phyloP scores from a whole-genome alignment of 305 asterid species.

The Salvia sclarea region DNA sequence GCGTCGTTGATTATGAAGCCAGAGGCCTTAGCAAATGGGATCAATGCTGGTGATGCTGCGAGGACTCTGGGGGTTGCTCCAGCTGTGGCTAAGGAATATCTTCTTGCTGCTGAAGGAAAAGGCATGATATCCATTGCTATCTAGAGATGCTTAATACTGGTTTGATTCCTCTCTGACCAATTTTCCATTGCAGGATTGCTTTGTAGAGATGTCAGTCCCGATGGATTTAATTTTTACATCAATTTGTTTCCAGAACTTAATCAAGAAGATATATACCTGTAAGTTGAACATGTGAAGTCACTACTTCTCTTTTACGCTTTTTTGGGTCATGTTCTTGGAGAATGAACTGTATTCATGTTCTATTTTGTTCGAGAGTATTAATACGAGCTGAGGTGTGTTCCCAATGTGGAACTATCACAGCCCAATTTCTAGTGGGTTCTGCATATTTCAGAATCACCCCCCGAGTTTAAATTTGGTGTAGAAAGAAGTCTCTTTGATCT shows the following conservation, averaged over 20 bases:
- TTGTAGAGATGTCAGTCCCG: conserved; percentile 95
- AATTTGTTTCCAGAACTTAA: conserved; percentile 71
- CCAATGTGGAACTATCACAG: conserved; percentile 1
- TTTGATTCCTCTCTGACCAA: conserved; percentile 25
- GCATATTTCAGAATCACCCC: not conserved
- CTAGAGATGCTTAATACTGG: conserved; percentile 13
- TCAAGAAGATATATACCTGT: conserved; percentile 57
- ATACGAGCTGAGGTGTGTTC: too few relatives aligned
- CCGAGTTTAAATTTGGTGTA: not conserved
- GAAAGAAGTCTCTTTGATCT: not conserved
- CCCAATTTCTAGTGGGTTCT: not conserved
- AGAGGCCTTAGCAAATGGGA: conserved; percentile 63
- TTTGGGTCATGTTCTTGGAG: conserved; percentile 3
- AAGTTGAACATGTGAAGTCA: conserved; percentile 39
- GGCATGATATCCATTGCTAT: conserved; percentile 44
- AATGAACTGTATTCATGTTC: not conserved
- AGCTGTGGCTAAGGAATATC: conserved; percentile 94
- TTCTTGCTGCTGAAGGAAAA: conserved; percentile 91
- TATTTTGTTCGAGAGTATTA: not conserved
- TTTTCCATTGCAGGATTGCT: conserved; percentile 67
- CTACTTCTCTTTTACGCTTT: conserved; percentile 17
- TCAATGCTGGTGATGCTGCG: conserved; percentile 93
- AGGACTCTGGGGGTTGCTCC: conserved; percentile 96
- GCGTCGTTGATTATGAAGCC: conserved; percentile 65
- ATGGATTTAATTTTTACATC: conserved; percentile 81